Evolutionary conservation across 257 asterid genomes (phyloP).

Genomic region (Verbena officinalis): DNA sequence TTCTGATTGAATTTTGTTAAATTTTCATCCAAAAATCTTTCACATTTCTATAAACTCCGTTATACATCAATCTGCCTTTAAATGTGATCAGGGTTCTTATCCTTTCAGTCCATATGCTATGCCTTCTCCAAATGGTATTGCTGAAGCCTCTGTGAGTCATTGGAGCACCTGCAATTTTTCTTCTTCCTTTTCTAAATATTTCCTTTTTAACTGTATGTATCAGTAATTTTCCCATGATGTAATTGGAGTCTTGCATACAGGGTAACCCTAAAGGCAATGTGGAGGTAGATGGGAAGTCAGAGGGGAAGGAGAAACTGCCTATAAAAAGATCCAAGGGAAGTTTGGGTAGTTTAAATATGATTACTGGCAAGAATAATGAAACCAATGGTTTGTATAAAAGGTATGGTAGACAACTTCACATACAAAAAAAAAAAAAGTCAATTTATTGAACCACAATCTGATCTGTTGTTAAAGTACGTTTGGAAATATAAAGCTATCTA

Average conservation of each 20-base stretch:
- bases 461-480: background rate
- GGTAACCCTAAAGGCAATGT: conserved; percentile 57
- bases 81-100: conserved; percentile 66
- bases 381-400: conserved; percentile 64
- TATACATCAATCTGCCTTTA: background rate
- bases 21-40: conserved; percentile 16
- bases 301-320: conserved; percentile 84
- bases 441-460: no score
- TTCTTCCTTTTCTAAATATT: background rate
- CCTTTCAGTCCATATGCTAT: conserved; percentile 92
- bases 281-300: conserved; percentile 80
- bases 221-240: background rate
- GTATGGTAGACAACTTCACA: no score
- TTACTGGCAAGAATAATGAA: conserved; percentile 71
- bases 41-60: conserved; percentile 29
- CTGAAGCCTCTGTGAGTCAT: conserved; percentile 79
- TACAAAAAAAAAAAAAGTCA: no score
- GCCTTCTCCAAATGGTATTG: conserved; percentile 88
- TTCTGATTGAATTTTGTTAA: no score
- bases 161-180: conserved; percentile 33
- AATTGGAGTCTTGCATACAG: no score
- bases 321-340: conserved; percentile 93
- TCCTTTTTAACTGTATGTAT: no score
- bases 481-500: background rate
- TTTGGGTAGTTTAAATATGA: conserved; percentile 85